Evolutionary conservation across 441 rosid genomes (phyloP), one percentile per base, ranked within the genome.

Genomic region (Gossypium trilobum): DNA sequence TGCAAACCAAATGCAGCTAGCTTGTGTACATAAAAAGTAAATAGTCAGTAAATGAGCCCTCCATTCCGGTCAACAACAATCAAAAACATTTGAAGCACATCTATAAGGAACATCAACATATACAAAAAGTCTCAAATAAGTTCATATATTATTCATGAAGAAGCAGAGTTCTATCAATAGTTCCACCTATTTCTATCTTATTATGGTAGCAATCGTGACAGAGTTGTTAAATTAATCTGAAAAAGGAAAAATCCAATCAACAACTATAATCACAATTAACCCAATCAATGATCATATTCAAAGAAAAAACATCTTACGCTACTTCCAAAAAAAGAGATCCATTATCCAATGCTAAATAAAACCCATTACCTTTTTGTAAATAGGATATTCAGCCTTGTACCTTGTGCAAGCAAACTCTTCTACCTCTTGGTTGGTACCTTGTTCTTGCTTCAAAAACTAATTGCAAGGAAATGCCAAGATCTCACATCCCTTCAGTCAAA

Each of bases 361-460:
- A 2, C 9, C 1, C 17, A 55, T 46, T 71, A 86, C 92, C 89
- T 88, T 88, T 14, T 75, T 83, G 79, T 86, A 88, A 73, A 88
- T 79, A 22, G 90, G 92, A 78, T 86, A 88, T 67, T 86, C 88
- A 46, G 86, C 90, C 75, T 88, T 75, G 81, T 44, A 88, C 74
- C 87, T 85, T n/a, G 90, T 81, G 73, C 92, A 88, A 4, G 88
- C 92, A 76, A 88, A 88, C 64, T 85, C 76, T 36, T 85, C 73
- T 65, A 73, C 81, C 36, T 81, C 87, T 84, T 80, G 74, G 63
- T 83, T 85, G 6, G 87, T 65, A 20, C 84, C 86, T 2, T 88
- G 92, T 75, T 86, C 87, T 74, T 88, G 89, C 70, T 78, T 78
- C 31, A 27, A 27, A 27, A 27, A 0, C 0, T 27, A 5, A 27